Conservation (phyloP, 768 basidiomycete species). For the Favolaschia claudopus region DNA sequence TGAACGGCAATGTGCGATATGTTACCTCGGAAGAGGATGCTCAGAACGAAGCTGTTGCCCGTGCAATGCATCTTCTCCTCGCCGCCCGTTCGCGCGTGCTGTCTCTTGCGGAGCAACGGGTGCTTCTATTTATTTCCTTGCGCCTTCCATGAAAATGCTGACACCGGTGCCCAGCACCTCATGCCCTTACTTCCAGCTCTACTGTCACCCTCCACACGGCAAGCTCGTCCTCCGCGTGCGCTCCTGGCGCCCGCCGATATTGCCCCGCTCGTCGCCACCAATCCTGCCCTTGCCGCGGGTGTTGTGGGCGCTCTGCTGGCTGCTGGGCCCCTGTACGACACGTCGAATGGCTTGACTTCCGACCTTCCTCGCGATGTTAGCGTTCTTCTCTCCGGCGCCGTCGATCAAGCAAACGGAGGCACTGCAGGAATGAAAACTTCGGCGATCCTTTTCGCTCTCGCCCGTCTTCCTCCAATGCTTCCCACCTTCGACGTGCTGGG, state of each 20-base stretch:
- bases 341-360: too few species aligned
- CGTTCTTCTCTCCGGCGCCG: too few species aligned
- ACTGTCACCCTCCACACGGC: slow-evolving; percentile 41
- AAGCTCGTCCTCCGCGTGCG: slow-evolving; percentile 37
- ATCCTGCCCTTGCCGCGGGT: slow-evolving; percentile 69
- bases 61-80: slow-evolving; percentile 73
- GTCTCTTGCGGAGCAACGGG: slow-evolving; percentile 78
- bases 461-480: slow-evolving; percentile 73
- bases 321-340: too few species aligned
- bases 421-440: background rate
- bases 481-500: slow-evolving; percentile 79
- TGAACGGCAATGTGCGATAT: slow-evolving; percentile 25
- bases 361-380: too few species aligned
- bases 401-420: too few species aligned
- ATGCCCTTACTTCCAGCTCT: slow-evolving; percentile 57
- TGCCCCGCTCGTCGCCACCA: slow-evolving; percentile 68
- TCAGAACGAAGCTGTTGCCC: slow-evolving; percentile 63
- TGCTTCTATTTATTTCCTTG: slow-evolving; percentile 29
- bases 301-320: slow-evolving; percentile 56
- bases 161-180: slow-evolving; percentile 50
- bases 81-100: slow-evolving; percentile 76
- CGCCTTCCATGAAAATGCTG: background rate
- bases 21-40: slow-evolving; percentile 61
- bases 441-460: slow-evolving; percentile 43
- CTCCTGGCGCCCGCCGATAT: slow-evolving; percentile 73